Evolutionary conservation across 2,329 filamentous ascomycete genomes (phyloP).

Genomic region (Xylariaceae sp.): DNA sequence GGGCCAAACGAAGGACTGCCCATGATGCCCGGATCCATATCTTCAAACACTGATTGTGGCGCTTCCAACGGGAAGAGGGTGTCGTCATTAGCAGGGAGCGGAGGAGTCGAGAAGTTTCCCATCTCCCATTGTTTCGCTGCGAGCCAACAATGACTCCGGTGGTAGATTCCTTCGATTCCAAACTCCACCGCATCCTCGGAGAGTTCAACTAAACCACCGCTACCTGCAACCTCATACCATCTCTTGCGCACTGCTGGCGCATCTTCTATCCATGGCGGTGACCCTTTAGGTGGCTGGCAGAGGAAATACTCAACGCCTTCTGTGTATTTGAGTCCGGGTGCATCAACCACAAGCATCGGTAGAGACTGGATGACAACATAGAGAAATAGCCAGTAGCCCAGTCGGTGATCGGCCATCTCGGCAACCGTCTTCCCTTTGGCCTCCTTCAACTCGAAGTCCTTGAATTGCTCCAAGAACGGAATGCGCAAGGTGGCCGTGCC

Average conservation of each 20-base stretch:
- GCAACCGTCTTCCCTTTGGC: slow-evolving; percentile 56
- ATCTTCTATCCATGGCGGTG: slow-evolving; percentile 67
- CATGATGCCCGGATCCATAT: slow-evolving; percentile 26
- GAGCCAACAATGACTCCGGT: slow-evolving; percentile 34
- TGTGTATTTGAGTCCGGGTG: slow-evolving; percentile 60
- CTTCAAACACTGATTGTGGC: slow-evolving; percentile 30
- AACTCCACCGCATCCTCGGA: slow-evolving; percentile 53
- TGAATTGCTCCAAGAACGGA: slow-evolving; percentile 65
- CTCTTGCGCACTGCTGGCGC: slow-evolving; percentile 58
- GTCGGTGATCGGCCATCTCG: slow-evolving; percentile 66
- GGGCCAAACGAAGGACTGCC: slow-evolving; percentile 22
- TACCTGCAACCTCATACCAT: slow-evolving; percentile 70
- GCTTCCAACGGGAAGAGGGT: slow-evolving; percentile 27
- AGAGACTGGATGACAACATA: slow-evolving; percentile 73
- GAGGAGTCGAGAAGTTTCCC: slow-evolving; percentile 20
- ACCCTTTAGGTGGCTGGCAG: slow-evolving; percentile 67
- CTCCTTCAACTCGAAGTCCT: slow-evolving; percentile 64
- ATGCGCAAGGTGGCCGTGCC: slow-evolving; percentile 55
- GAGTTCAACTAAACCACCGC: slow-evolving; percentile 51
- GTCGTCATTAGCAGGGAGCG: slow-evolving; percentile 23
- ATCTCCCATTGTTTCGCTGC: slow-evolving; percentile 33
- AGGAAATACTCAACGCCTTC: slow-evolving; percentile 77
- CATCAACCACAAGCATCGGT: slow-evolving; percentile 72
- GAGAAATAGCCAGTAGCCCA: slow-evolving; percentile 76
- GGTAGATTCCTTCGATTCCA: slow-evolving; percentile 33